Percentiles rank a stretch among this genome's conserved stretches.
phyloP scores from a whole-genome alignment of 2,329 filamentous ascomycete genomes.

The Dactylonectria estremocensis region DNA sequence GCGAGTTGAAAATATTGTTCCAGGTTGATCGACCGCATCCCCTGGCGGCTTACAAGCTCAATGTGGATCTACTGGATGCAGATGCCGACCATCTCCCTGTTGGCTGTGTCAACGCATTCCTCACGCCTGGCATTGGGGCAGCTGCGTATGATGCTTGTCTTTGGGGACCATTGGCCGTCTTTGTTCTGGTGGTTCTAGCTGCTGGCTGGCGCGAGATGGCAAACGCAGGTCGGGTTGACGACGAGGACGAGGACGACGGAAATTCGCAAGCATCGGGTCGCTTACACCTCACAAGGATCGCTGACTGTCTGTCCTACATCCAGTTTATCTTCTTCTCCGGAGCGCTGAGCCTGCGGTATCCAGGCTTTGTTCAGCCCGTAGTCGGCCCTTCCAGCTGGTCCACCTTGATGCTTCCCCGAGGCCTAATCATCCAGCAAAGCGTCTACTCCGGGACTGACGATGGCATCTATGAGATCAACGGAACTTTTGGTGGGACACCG shows the following conservation, averaged over 20 bases:
- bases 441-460: constrained; percentile 57
- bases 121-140: constrained; percentile 40
- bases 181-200: constrained; percentile 36
- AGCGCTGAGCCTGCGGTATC: constrained; percentile 78
- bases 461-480: constrained; percentile 77
- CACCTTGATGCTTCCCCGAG: constrained; percentile 70
- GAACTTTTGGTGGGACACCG: constrained; percentile 67
- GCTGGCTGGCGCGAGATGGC: constrained; percentile 37
- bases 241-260: constrained; percentile 27
- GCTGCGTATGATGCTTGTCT: constrained; percentile 18
- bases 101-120: constrained; percentile 32
- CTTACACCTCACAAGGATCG: constrained; percentile 43
- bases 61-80: constrained; percentile 35
- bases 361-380: constrained; percentile 81
- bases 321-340: constrained; percentile 82
- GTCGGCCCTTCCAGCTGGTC: constrained; percentile 79
- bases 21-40: constrained; percentile 49
- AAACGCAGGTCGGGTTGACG: constrained; percentile 21
- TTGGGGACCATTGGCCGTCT: constrained; percentile 33
- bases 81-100: constrained; percentile 33
- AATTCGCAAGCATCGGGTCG: constrained; percentile 14
- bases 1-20: constrained; percentile 12
- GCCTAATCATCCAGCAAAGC: constrained; percentile 42
- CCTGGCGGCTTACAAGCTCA: constrained; percentile 38
- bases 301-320: constrained; percentile 80